Evolutionary conservation across 2,329 filamentous ascomycete genomes (phyloP), one percentile per base, ranked within the genome.

Genomic region (Colletotrichum tropicale): DNA sequence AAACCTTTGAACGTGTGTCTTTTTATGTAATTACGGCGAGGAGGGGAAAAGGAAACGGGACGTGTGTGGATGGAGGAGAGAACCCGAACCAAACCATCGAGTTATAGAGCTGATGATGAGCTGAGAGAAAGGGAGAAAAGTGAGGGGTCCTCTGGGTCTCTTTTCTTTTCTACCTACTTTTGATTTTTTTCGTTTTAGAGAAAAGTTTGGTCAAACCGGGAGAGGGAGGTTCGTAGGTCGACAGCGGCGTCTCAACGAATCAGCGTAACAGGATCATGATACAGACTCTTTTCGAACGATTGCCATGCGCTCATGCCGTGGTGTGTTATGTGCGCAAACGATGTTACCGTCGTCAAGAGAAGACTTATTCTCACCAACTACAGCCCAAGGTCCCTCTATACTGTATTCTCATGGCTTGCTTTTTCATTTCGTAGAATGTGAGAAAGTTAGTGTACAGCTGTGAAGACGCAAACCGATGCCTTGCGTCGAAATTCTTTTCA

Each of bases 211-310:
- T 34, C 28, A 32, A 36, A 60, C 43, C 28, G 28, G 24, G 28
- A 61, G 16, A 26, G 24, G 21, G 36, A n/a, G 6, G 13, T 32
- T 70, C 32, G 18, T 64, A 70, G 21, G 15, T 26, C 9, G 21
- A 28, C 24, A 36, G 21, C 26, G 55, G 38, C 32, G 18, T 58
- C 30, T 58, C 55, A 58, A 34, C 56, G 71, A 74, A 70, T 55
- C 71, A 43, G 66, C 56, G 71, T 64, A 70, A 73, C 56, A 43
- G 69, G 66, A 67, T 72, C 52, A 66, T n/a, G 48, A 61, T 56
- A 78, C 82, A 88, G 66, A 89, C 84, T 32, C 83, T 18, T 70
- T 38, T 28, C 18, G 38, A 52, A 52, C 62, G 36, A 24, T 24
- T 43, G n/a, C 43, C 43, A 12, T 52, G 43, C 43, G 43, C n/a